These are phyloP conservation scores for Pestalotiopsis sp. DNA, from an alignment of 2,329 filamentous ascomycete genomes.

Conservation along the genomic window DNA sequence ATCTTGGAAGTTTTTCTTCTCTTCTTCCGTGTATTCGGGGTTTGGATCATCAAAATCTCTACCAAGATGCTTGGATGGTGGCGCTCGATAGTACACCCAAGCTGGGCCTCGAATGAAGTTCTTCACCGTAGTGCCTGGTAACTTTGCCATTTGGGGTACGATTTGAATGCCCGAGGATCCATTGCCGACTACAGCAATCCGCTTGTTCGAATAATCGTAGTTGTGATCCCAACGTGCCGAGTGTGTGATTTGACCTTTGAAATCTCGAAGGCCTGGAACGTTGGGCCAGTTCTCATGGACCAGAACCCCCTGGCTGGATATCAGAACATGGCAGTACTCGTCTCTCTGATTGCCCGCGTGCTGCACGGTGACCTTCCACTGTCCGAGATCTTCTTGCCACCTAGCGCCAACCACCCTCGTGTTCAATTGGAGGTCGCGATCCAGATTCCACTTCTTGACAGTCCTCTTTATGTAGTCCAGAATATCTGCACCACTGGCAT, in stretches of 20 bases:
- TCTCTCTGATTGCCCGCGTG: conserved; percentile 13
- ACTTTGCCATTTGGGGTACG: conserved; percentile 18
- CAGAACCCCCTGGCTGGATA: conserved; percentile 5
- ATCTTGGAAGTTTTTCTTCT: conserved; percentile 53
- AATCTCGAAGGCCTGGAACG: conserved; percentile 24
- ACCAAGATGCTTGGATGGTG: conserved; percentile 31
- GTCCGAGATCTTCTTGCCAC: conserved; percentile 26
- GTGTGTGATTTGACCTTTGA: conserved; percentile 28
- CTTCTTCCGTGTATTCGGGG: conserved; percentile 33
- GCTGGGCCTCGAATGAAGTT: conserved; percentile 36
- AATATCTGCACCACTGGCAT: conserved; percentile 60
- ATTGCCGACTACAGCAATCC: conserved; percentile 6
- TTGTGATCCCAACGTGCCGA: conserved; percentile 24
- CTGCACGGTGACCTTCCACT: conserved; percentile 25
- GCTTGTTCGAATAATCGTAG: conserved; percentile 20
- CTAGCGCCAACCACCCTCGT: conserved; percentile 34
- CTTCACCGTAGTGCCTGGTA: conserved; percentile 30
- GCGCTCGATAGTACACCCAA: conserved; percentile 38
- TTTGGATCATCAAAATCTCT: conserved; percentile 31
- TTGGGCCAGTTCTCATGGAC: conserved; percentile 24
- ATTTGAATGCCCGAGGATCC: conserved; percentile 11
- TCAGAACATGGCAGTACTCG: conserved; percentile 13
- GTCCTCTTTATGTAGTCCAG: conserved; percentile 53
- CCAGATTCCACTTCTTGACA: conserved; percentile 46
- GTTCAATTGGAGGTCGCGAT: conserved; percentile 36